Base-by-base conservation (phyloP, 805 yeast species). In the Metschnikowia reukaufii region DNA sequence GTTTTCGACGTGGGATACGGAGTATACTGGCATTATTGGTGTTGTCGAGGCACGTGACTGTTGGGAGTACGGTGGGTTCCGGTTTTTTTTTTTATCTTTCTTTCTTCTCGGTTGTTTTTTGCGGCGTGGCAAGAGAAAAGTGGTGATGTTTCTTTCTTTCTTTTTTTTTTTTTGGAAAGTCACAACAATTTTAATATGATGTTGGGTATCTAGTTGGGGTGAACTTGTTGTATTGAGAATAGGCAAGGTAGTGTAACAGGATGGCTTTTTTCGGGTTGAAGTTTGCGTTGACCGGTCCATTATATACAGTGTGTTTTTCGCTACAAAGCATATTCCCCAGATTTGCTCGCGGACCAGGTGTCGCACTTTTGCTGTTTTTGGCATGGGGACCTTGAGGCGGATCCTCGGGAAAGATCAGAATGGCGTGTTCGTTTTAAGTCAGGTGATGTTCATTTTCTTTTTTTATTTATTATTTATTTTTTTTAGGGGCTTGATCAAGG, bases 1-100 rank as follows among this genome's bases (percentile, higher is more conserved):
- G 61, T 86, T 84, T 57, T 83, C 88, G 30, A 82, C 84, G 51
- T 79, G 82, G 19, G 81, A 74, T 31, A 79, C 72, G 10, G 80
- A 71, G 57, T 78, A 77, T 10, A 78, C 79, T n/a, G 83, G 83
- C 84, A 79, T 78, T 18, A 13, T 37, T 39, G 23, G 35, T 3
- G 21, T n/a, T 8, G 29, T 32, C 4, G 31, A 18, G 6, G 34
- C 25, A 13, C 21, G 15, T 38, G 33, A 38, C 36, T n/a, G n/a
- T n/a, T n/a, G n/a, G n/a, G n/a, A n/a, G n/a, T n/a, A n/a, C n/a
- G n/a, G n/a, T n/a, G n/a, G n/a, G n/a, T n/a, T n/a, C n/a, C n/a
- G n/a, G n/a, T n/a, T n/a, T n/a, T n/a, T n/a, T n/a, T n/a, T n/a
- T n/a, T n/a, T n/a, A n/a, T n/a, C n/a, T n/a, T n/a, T n/a, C n/a